Evolutionary conservation across 108 stramenopile species (phyloP).

Genomic region (Bacterosira constricta): DNA sequence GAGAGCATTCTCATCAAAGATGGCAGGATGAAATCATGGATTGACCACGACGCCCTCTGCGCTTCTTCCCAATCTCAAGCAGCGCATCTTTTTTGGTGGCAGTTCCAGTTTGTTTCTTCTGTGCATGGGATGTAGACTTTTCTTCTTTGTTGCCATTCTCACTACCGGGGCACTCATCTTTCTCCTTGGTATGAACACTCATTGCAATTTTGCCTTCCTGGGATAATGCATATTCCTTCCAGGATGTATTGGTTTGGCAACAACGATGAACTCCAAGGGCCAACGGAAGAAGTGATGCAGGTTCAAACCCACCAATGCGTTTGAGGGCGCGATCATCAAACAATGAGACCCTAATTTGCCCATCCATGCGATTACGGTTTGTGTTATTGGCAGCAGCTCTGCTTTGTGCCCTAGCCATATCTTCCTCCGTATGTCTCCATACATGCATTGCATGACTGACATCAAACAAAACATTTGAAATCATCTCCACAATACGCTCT

Average conservation of each 20-base stretch:
- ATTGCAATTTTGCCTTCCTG: slow-evolving; percentile 21
- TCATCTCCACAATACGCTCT: slow-evolving; percentile 34
- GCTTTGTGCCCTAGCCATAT: slow-evolving; percentile 8
- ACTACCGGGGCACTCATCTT: neutral
- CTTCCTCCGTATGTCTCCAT: slow-evolving; percentile 50
- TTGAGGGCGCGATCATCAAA: slow-evolving; percentile 46
- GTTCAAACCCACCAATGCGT: slow-evolving; percentile 49
- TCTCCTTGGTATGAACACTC: slow-evolving; percentile 1
- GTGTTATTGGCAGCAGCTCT: neutral
- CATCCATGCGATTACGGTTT: neutral
- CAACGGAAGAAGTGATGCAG: slow-evolving; percentile 45
- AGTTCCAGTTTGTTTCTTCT: slow-evolving; percentile 21
- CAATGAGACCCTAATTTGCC: slow-evolving; percentile 18
- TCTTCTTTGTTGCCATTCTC: neutral
- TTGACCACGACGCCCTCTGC: slow-evolving; percentile 33
- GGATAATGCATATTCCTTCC: slow-evolving; percentile 45
- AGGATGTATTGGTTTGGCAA: slow-evolving; percentile 14
- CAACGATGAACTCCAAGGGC: slow-evolving; percentile 44
- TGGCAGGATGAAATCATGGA: neutral
- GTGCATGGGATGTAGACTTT: neutral
- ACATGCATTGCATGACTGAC: slow-evolving; percentile 64
- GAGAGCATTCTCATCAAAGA: neutral
- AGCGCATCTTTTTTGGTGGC: neutral
- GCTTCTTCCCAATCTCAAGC: slow-evolving; percentile 34
- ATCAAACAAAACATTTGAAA: slow-evolving; percentile 53